Evolutionary conservation across 345 rosid genomes (phyloP).

Genomic region (Gossypium raimondii): DNA sequence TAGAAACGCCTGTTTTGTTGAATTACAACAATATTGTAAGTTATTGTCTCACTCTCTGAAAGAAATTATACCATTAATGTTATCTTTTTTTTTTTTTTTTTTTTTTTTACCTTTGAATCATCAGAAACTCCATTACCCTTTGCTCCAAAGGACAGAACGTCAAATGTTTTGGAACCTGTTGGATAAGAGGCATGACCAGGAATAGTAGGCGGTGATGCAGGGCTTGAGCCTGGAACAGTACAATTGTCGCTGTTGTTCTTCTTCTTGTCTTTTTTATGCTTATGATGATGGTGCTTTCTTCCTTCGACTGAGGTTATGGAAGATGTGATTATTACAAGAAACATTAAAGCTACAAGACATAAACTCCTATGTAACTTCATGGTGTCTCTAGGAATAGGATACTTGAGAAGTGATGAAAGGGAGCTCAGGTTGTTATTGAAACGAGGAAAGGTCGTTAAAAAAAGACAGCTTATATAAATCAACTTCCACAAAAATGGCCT

Average conservation of each 20-base stretch:
- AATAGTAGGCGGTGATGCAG: slow-evolving; percentile 31
- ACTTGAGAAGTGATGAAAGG: not conserved
- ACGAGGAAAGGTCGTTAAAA: slow-evolving; percentile 22
- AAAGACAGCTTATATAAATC: slow-evolving; percentile 29
- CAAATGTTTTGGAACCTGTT: slow-evolving; percentile 23
- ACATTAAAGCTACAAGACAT: slow-evolving; percentile 19
- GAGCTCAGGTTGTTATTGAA: not conserved
- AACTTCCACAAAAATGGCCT: slow-evolving; percentile 14
- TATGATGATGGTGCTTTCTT: slow-evolving; percentile 36
- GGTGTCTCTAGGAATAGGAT: not conserved
- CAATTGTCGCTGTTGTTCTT: slow-evolving; percentile 1
- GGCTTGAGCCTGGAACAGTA: slow-evolving; percentile 4
- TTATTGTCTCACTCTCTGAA: not conserved
- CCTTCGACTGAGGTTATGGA: slow-evolving; percentile 36
- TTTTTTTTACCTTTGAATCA: slow-evolving; percentile 42
- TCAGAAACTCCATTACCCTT: slow-evolving; percentile 54
- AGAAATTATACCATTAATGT: too few relatives aligned
- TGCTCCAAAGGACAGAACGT: slow-evolving; percentile 54
- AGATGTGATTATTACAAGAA: slow-evolving; percentile 20
- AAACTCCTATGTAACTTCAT: slow-evolving; percentile 32
- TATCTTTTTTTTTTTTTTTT: too few relatives aligned
- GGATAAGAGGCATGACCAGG: slow-evolving; percentile 23
- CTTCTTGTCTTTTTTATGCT: slow-evolving; percentile 28
- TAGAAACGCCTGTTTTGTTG: slow-evolving; percentile 36
- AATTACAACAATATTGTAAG: not conserved